Conservation (phyloP, 768 basidiomycete species). For the Scleroderma citrinum region DNA sequence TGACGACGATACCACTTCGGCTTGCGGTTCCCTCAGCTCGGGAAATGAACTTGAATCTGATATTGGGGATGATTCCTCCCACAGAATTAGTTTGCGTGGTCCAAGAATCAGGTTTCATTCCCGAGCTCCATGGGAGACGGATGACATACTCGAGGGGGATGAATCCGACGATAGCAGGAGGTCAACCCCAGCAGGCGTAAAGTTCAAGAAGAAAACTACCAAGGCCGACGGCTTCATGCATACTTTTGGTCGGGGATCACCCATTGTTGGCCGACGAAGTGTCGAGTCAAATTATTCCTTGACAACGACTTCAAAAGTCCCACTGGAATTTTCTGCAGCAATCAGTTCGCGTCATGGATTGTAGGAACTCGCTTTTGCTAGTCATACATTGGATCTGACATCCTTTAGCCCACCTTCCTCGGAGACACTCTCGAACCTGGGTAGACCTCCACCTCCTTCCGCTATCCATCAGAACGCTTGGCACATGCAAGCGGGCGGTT, state of each 20-base stretch:
- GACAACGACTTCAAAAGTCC: conserved; percentile 41
- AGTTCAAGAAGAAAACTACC: conserved; percentile 22
- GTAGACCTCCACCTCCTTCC: conserved; percentile 20
- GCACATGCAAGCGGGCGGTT: conserved; percentile 26
- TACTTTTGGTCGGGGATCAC: conserved; percentile 41
- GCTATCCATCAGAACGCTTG: conserved; percentile 39
- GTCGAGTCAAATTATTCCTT: conserved; percentile 55
- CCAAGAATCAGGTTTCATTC: conserved; percentile 81
- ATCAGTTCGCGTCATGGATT: conserved; percentile 48
- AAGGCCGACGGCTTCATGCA: conserved; percentile 37
- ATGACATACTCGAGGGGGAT: conserved; percentile 41
- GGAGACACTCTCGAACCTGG: conserved; percentile 50
- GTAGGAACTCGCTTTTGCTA: conserved; percentile 38
- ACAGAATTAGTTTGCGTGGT: conserved; percentile 68
- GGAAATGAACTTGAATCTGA: conserved; percentile 31
- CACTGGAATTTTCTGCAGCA: conserved; percentile 53
- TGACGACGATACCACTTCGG: conserved; percentile 42
- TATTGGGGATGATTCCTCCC: conserved; percentile 37
- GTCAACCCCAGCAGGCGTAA: conserved; percentile 24
- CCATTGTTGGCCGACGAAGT: conserved; percentile 50
- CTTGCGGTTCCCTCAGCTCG: conserved; percentile 22
- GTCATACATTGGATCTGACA: conserved; percentile 1
- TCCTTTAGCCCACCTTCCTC: conserved; percentile 49
- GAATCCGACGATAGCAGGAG: conserved; percentile 33
- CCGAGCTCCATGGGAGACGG: conserved; percentile 76